Evolutionary conservation across 352 stramenopile genomes (phyloP).

Genomic region (Globisporangium viniferum): DNA sequence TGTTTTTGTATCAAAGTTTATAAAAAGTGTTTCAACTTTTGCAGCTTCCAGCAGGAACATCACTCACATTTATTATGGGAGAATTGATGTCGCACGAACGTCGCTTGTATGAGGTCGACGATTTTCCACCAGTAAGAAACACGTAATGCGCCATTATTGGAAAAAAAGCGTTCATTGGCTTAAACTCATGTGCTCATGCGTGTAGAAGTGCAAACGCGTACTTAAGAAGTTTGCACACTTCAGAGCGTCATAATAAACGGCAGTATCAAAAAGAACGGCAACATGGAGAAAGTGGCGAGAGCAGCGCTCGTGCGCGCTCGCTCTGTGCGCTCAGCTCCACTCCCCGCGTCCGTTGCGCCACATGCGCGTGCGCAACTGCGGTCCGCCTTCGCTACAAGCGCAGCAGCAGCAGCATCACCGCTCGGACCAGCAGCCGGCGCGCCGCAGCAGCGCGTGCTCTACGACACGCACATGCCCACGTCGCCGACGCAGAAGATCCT

Average conservation of each 20-base stretch:
- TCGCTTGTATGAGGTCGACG: not conserved
- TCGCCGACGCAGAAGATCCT: constrained; percentile 84
- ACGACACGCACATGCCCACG: constrained; percentile 73
- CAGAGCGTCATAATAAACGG: not conserved
- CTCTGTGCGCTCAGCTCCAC: not conserved
- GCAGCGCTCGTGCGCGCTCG: not conserved
- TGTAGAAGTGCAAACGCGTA: too few species aligned
- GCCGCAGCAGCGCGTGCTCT: constrained; percentile 54
- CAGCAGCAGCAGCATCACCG: not conserved
- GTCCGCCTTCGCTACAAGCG: not conserved
- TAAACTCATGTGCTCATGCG: not conserved
- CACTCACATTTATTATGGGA: too few species aligned
- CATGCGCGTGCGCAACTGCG: not conserved
- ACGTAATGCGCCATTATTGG: not conserved
- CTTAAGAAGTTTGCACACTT: too few species aligned
- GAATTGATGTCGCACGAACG: not conserved
- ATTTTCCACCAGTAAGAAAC: not conserved
- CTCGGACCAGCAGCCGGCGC: constrained; percentile 28
- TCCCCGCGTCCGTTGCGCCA: not conserved
- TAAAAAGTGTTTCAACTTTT: too few species aligned
- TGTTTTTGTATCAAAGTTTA: too few species aligned
- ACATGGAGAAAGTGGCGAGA: not conserved
- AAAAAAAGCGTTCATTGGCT: not conserved
- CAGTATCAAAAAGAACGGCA: not conserved
- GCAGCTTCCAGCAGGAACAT: too few species aligned